Conservation (phyloP, 2,329 filamentous ascomycete species). For the Alternaria incomplexa region DNA sequence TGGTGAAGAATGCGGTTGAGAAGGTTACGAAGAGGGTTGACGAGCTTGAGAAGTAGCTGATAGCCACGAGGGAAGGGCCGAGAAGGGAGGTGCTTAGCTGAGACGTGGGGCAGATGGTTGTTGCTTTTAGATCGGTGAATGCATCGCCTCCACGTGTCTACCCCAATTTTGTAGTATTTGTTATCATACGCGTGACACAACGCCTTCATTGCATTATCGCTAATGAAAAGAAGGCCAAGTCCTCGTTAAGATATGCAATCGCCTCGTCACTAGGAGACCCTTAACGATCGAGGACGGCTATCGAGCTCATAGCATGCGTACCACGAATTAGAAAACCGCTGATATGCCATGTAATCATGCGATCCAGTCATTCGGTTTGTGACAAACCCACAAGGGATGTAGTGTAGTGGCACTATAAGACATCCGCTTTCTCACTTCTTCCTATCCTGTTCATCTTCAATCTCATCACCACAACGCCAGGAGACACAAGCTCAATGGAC, state of each 20-base stretch:
- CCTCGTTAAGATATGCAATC: background rate
- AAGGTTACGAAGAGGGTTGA: background rate
- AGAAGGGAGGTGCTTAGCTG: background rate
- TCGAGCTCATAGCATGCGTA: background rate
- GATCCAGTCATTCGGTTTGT: background rate
- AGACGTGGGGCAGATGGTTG: background rate
- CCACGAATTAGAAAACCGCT: background rate
- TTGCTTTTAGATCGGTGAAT: background rate
- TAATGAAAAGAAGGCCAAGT: background rate
- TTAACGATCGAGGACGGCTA: background rate
- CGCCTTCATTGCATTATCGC: background rate
- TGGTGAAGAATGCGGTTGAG: background rate
- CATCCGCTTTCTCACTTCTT: background rate
- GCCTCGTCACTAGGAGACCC: background rate
- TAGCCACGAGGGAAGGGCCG: background rate
- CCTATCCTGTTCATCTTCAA: background rate
- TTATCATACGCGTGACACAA: background rate
- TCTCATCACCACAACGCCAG: background rate
- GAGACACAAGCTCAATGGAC: background rate
- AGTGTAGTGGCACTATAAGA: background rate
- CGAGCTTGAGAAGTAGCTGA: background rate
- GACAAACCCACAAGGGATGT: background rate
- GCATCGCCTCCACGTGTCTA: background rate
- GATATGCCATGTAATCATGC: background rate
- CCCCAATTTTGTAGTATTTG: background rate